Evolutionary conservation across 192 early-diverging fungal species (phyloP), one percentile per base, ranked within the genome.

Genomic region (Cladochytrium replicatum): DNA sequence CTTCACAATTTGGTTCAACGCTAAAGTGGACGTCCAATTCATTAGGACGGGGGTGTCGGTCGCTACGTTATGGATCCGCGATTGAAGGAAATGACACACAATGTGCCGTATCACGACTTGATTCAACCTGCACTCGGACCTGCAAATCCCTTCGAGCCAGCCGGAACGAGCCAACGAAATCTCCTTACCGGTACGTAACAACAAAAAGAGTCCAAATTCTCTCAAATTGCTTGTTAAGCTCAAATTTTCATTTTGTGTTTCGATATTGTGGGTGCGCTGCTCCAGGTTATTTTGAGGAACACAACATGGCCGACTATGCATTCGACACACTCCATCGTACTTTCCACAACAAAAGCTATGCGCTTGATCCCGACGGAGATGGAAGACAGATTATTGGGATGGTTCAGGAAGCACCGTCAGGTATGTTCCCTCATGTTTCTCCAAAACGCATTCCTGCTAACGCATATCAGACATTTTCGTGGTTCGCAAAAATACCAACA

Each of bases 321-420:
- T 98, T 98, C 43, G 71, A 84, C 23, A 75, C 78, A 29, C 84
- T 95, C 67, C 80, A 91, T 52, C 81, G 91, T 38, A 86, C 87
- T 5, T 94, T 84, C 54, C 61, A 81, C 29, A 81, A 83, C 4
- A 81, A 71, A 52, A 90, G 91, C 2, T 85, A 80, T 48, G 85
- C 92, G 7, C 63, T 78, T 13, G 84, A 98, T 60, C 94, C 94
- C 37, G 46, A 65, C 34, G 53, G 40, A 2, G 27, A 46, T 30
- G 45, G 38, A 31, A 17, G 47, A 49, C n/a, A n/a, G n/a, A n/a
- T n/a, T n/a, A n/a, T n/a, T n/a, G n/a, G n/a, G n/a, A n/a, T n/a
- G n/a, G n/a, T 37, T 13, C 34, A 37, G 34, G 34, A 37, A 37
- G 17, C 17, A 13, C 17, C 17, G 34, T 37, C 34, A 17, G 34